Base-by-base conservation (phyloP, 1,139 yeast genomes). In the Saccharomycopsis hybrid region DNA sequence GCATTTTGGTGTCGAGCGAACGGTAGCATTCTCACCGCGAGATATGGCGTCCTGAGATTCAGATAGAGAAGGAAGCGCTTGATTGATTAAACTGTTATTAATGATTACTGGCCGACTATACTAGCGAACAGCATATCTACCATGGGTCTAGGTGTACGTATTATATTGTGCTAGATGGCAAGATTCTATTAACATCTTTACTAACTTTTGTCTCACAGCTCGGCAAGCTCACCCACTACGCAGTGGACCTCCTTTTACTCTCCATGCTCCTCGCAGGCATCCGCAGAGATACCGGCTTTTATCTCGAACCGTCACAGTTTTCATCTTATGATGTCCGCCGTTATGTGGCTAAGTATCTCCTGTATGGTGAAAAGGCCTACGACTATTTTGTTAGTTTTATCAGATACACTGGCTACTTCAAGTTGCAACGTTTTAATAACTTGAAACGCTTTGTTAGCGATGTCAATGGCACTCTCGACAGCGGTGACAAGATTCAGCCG, bases 191-290 rank as follows among this genome's bases (percentile, higher is more conserved):
- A 18, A 18, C 18, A 18, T 18, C 11, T 31, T 31, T 31, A 31
- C 35, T 31, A 31, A 31, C 35, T 11, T 11, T 31, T 8, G 11
- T 31, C 35, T 36, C 39, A 9, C 24, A 47, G 50, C 11, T 77
- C 35, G 82, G 82, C 0, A 76, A 69, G 60, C 56, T 78, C 43
- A 66, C 76, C 2, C 85, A 80, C 60, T 78, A 78, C 55, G 70
- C 81, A 0, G 58, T 80, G 43, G 88, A 82, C 58, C 67, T 82
- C 52, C 73, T 82, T 1, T 65, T 83, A 52, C 65, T 81, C 24
- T 79, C 87, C 2, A 74, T 83, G 61, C 67, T 83, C 28, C 67
- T 82, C 35, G 87, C 89, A 0, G 85, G 85, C 1, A 68, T 82
- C 49, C 80, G 82, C 59, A 69, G 81, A 50, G 77, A 78, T 55